A percentile compares a stretch with the other conserved stretches of the same genome.
Conservation (phyloP, 2,329 filamentous ascomycete genomes). For the Lachnum nothofagi region DNA sequence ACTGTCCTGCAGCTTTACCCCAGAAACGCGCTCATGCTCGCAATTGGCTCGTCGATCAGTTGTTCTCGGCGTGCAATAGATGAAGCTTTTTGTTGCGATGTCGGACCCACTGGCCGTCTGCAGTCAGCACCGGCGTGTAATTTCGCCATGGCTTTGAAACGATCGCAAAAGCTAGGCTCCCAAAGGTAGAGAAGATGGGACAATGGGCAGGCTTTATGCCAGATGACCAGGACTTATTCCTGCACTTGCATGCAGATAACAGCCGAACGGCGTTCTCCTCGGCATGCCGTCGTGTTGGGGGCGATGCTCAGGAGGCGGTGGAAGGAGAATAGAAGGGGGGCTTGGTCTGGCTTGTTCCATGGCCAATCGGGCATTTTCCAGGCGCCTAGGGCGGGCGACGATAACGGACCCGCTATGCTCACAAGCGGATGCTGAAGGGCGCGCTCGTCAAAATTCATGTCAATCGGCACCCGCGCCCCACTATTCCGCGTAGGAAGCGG, state of each 20-base stretch:
- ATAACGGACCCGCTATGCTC: constrained; percentile 12
- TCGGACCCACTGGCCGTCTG: background rate
- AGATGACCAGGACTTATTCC: background rate
- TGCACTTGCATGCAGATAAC: background rate
- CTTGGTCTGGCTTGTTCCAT: background rate
- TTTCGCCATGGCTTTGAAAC: background rate
- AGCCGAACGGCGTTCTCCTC: no score
- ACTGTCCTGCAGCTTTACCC: no score
- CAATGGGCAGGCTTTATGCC: background rate
- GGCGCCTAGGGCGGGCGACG: background rate
- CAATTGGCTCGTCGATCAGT: no score
- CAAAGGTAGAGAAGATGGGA: background rate
- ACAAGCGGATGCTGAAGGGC: constrained; percentile 23
- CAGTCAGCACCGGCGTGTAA: constrained; percentile 6
- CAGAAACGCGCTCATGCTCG: no score
- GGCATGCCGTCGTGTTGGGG: background rate
- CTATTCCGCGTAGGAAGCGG: background rate
- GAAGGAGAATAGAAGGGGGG: background rate
- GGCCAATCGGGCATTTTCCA: constrained; percentile 19
- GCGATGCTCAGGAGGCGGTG: constrained; percentile 13
- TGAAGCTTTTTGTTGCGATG: constrained; percentile 1
- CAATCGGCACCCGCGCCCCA: constrained; percentile 2
- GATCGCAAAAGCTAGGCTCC: background rate
- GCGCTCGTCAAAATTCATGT: constrained; percentile 21
- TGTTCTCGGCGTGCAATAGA: background rate